Conservation (phyloP, 495 filamentous ascomycete species). For the Penicillium flavigenum region DNA sequence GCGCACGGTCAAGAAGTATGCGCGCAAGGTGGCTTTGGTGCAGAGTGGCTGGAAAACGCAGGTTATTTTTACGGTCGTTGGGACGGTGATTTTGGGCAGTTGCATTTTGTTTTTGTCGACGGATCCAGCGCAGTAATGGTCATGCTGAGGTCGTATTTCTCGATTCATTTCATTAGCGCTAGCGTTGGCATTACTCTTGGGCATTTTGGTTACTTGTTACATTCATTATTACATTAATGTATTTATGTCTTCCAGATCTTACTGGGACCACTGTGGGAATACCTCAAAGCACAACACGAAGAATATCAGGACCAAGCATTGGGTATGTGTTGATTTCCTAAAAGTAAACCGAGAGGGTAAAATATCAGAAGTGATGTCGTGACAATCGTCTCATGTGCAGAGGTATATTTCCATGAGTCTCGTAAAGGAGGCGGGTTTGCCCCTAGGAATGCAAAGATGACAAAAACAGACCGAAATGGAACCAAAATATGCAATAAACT, state of each 20-base stretch:
- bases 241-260: neutral
- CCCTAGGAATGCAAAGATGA: neutral
- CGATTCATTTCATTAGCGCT: conserved; percentile 5
- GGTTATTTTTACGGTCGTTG: conserved; percentile 69
- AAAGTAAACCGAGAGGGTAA: conserved; percentile 1
- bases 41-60: conserved; percentile 96
- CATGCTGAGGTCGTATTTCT: neutral
- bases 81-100: conserved; percentile 75
- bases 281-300: neutral
- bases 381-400: neutral
- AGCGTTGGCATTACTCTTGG: conserved; percentile 9
- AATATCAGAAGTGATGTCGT: neutral
- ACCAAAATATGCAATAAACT: neutral
- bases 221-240: neutral
- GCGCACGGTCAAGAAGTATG: conserved; percentile 82
- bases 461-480: conserved; percentile 4
- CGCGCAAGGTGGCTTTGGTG: conserved; percentile 73
- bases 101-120: conserved; percentile 69
- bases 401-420: conserved; percentile 18
- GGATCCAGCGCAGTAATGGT: conserved; percentile 30
- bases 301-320: neutral
- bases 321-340: neutral
- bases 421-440: neutral
- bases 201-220: neutral
- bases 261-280: neutral